Conservation (phyloP, 2,329 filamentous ascomycete genomes). For the Botrytis squamosa region DNA sequence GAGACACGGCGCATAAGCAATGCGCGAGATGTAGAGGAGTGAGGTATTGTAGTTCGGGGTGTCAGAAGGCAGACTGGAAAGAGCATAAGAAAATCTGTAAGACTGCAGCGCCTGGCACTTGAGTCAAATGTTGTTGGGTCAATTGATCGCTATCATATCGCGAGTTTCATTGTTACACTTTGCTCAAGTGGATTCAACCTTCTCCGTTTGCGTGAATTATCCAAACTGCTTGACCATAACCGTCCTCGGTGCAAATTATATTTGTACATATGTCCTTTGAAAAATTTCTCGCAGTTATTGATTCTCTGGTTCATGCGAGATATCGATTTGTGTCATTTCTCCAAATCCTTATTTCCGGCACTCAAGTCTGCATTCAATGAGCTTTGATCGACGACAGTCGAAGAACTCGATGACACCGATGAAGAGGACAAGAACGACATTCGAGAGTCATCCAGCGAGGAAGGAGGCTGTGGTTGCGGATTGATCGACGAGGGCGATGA, state of each 20-base stretch:
- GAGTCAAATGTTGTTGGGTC: too few relatives aligned
- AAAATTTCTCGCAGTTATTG: not conserved
- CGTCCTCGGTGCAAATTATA: not conserved
- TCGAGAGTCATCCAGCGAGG: not conserved
- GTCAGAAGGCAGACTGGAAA: constrained; percentile 13
- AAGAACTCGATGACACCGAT: not conserved
- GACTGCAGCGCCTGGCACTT: not conserved
- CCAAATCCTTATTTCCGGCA: not conserved
- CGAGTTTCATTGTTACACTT: not conserved
- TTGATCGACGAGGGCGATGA: not conserved
- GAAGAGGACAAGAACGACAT: not conserved
- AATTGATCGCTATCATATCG: too few relatives aligned
- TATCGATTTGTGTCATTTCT: not conserved
- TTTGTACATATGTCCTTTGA: not conserved
- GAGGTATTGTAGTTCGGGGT: not conserved
- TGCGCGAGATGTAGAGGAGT: not conserved
- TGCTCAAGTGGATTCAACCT: not conserved
- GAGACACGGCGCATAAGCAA: not conserved
- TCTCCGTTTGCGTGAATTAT: not conserved
- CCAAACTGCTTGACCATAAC: not conserved
- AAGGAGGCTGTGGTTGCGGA: accelerated
- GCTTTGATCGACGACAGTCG: not conserved
- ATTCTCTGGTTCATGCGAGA: not conserved
- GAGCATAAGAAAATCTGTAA: constrained; percentile 8
- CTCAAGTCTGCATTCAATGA: not conserved